phyloP scores from a whole-genome alignment of 2,329 filamentous ascomycete species.

The Pleoardoris graminearum region DNA sequence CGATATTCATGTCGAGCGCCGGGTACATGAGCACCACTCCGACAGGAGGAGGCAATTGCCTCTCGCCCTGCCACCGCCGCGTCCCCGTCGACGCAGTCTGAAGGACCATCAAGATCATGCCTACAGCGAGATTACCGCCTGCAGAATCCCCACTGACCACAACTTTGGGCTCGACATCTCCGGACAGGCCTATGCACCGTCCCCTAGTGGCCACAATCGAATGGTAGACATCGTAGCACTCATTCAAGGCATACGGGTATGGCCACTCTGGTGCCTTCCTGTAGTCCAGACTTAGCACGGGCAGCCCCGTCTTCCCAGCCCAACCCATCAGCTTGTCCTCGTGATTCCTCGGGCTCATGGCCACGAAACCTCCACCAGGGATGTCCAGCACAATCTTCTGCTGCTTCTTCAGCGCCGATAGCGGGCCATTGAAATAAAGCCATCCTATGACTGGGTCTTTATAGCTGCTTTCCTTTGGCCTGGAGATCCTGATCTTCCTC shows the following conservation, averaged over 20 bases:
- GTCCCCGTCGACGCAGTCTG: constrained; percentile 67
- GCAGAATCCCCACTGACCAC: constrained; percentile 80
- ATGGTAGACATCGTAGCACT: constrained; percentile 84
- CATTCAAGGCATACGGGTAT: constrained; percentile 83
- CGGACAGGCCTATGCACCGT: constrained; percentile 74
- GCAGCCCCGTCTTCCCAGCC: constrained; percentile 86
- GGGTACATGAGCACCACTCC: constrained; percentile 88
- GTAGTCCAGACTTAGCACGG: constrained; percentile 89
- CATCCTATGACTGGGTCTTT: constrained; percentile 80
- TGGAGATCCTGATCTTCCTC: constrained; percentile 78
- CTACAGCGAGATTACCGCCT: constrained; percentile 78
- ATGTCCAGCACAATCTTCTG: constrained; percentile 83
- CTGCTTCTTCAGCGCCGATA: constrained; percentile 75
- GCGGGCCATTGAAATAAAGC: constrained; percentile 91
- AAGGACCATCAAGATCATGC: constrained; percentile 85
- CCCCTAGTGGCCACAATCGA: constrained; percentile 73
- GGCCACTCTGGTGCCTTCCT: constrained; percentile 82
- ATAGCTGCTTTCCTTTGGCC: constrained; percentile 79
- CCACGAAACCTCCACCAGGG: constrained; percentile 92
- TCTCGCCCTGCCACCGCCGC: constrained; percentile 59
- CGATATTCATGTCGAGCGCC: constrained; percentile 92
- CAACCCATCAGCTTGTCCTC: constrained; percentile 93
- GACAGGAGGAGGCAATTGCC: constrained; percentile 71
- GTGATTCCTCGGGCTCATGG: constrained; percentile 92
- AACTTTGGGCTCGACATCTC: constrained; percentile 65